Conservation (phyloP, 2,329 filamentous ascomycete species). For the Lithohypha guttulata region DNA sequence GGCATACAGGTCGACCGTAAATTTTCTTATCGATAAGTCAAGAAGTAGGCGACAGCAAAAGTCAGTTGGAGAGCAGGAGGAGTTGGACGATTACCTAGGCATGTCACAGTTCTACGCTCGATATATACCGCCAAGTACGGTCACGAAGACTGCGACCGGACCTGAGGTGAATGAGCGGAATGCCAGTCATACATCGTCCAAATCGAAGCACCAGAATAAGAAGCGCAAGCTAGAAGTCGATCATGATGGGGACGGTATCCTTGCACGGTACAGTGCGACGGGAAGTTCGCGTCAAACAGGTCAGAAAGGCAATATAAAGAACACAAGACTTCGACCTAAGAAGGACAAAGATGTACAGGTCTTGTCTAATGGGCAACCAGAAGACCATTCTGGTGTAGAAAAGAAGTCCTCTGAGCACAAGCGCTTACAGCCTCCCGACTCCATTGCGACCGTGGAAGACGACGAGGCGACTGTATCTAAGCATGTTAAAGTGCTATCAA, state of each 20-base stretch:
- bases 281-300: conserved; percentile 11
- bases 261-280: background rate
- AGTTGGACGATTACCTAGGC: too few relatives aligned
- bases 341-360: background rate
- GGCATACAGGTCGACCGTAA: too few relatives aligned
- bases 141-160: background rate
- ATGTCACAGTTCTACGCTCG: conserved; percentile 41
- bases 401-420: conserved; percentile 8
- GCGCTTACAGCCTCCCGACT: conserved; percentile 27
- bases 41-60: too few relatives aligned
- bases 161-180: conserved; percentile 12
- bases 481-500: conserved; percentile 24
- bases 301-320: conserved; percentile 8
- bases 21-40: conserved; percentile 1
- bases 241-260: conserved; percentile 16
- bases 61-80: too few relatives aligned
- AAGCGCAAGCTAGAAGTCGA: conserved; percentile 26
- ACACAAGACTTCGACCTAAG: too few relatives aligned
- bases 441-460: conserved; percentile 30
- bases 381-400: background rate
- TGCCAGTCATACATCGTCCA: conserved; percentile 18
- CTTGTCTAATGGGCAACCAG: background rate
- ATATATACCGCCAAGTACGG: conserved; percentile 32
- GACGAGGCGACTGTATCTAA: conserved; percentile 11
- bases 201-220: conserved; percentile 26